Percentiles rank a stretch among this genome's conserved stretches.
phyloP scores from a whole-genome alignment of 768 basidiomycete genomes.

The Amanita muscaria region DNA sequence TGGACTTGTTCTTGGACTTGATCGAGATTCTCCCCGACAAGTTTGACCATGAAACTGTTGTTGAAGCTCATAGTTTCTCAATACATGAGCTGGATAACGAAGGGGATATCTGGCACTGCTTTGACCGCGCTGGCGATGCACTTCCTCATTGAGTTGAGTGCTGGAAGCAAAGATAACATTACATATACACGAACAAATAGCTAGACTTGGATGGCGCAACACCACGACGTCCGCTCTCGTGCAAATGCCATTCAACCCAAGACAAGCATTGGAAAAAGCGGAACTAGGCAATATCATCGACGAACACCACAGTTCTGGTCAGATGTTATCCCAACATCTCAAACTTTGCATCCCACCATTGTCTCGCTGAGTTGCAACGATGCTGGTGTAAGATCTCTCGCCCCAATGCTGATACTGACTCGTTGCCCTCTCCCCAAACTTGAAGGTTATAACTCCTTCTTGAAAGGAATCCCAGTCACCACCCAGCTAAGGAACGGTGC shows the following conservation, averaged over 20 bases:
- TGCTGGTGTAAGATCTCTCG: conserved; percentile 29
- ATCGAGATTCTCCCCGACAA: conserved; percentile 24
- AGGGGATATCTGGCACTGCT: conserved; percentile 3
- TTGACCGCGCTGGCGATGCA: no score
- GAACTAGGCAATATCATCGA: conserved; percentile 46
- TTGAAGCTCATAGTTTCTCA: conserved; percentile 37
- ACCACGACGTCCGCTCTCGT: neutral
- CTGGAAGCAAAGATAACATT: neutral
- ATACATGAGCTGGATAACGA: neutral
- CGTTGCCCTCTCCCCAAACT: conserved; percentile 56
- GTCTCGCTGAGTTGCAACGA: conserved; percentile 30
- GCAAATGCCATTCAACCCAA: conserved; percentile 10
- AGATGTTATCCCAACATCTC: conserved; percentile 25
- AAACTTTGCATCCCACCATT: conserved; percentile 48
- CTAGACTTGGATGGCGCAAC: neutral
- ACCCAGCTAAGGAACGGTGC: conserved; percentile 38
- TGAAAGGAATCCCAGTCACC: conserved; percentile 34
- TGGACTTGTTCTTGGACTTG: no score
- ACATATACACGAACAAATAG: neutral
- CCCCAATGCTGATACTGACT: conserved; percentile 59
- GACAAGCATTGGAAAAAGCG: conserved; percentile 21
- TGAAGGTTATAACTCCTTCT: conserved; percentile 50
- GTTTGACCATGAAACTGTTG: conserved; percentile 34
- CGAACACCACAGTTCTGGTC: conserved; percentile 65
- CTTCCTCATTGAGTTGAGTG: no score